phyloP scores from a whole-genome alignment of 805 yeast species.

The Teunomyces stri region DNA sequence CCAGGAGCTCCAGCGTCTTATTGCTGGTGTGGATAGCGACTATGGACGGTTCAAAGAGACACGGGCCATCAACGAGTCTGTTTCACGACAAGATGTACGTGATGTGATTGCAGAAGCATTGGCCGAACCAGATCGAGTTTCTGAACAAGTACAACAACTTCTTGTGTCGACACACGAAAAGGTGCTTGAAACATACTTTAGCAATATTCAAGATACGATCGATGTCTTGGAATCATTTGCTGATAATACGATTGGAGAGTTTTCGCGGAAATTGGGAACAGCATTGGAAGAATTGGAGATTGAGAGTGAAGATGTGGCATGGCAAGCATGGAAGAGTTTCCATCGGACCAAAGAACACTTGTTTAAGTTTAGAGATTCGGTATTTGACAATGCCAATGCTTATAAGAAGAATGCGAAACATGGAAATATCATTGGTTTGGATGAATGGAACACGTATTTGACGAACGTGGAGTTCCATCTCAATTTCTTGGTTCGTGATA shows the following conservation, averaged over 20 bases:
- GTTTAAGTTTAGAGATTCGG: constrained; percentile 52
- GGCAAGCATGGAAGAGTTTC: constrained; percentile 49
- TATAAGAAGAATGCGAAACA: constrained; percentile 14
- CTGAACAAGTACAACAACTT: constrained; percentile 20
- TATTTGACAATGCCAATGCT: constrained; percentile 33
- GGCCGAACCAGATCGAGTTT: constrained; percentile 20
- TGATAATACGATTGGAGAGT: constrained; percentile 63
- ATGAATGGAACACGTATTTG: constrained; percentile 32
- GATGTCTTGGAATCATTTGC: constrained; percentile 75
- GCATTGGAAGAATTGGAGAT: constrained; percentile 48
- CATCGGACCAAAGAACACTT: constrained; percentile 55
- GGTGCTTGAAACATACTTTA: constrained; percentile 29
- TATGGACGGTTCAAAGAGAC: constrained; percentile 25
- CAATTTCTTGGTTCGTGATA: constrained; percentile 52
- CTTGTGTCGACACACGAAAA: constrained; percentile 26
- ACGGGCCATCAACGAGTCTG: constrained; percentile 14
- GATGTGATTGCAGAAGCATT: constrained; percentile 28
- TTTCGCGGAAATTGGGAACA: constrained; percentile 56
- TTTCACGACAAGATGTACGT: constrained; percentile 35
- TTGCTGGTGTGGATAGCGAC: constrained; percentile 32
- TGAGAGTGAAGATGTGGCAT: constrained; percentile 17
- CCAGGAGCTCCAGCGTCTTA: constrained; percentile 28
- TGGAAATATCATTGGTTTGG: constrained; percentile 30
- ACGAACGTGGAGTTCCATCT: constrained; percentile 45
- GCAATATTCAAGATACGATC: constrained; percentile 42